phyloP scores from a whole-genome alignment of 2,329 filamentous ascomycete genomes.

The Aureobasidium pullulans region DNA sequence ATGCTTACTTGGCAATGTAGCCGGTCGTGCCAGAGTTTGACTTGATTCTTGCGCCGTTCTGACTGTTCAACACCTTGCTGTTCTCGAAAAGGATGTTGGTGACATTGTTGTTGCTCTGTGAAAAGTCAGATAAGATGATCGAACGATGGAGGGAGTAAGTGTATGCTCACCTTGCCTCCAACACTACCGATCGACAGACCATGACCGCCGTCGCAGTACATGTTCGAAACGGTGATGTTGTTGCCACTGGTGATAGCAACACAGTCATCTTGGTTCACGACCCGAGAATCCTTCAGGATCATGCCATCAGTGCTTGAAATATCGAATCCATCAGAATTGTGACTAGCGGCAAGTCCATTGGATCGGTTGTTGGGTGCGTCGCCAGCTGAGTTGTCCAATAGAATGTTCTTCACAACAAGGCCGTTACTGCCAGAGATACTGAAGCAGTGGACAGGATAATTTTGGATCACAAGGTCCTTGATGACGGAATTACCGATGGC shows the following conservation, averaged over 20 bases:
- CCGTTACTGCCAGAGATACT: conserved; percentile 28
- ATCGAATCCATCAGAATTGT: conserved; percentile 33
- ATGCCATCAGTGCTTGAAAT: conserved; percentile 26
- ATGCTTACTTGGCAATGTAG: conserved; percentile 22
- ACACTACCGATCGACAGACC: conserved; percentile 22
- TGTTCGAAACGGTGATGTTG: conserved; percentile 22
- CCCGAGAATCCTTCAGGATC: conserved; percentile 22
- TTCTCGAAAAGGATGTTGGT: conserved; percentile 29
- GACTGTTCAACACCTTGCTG: conserved; percentile 22
- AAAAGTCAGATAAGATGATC: not conserved
- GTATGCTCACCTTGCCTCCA: not conserved
- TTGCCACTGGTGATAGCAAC: conserved; percentile 25
- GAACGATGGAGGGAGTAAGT: not conserved
- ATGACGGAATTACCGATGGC: conserved; percentile 32
- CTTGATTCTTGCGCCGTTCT: conserved; percentile 35
- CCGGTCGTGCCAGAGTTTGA: conserved; percentile 34
- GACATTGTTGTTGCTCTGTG: conserved; percentile 28
- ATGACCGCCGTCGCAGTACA: conserved; percentile 20
- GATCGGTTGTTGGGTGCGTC: conserved; percentile 29
- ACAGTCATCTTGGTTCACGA: conserved; percentile 30
- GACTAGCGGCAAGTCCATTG: conserved; percentile 29
- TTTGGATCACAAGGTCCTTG: conserved; percentile 33
- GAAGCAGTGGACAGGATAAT: conserved; percentile 36
- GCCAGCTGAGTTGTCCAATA: conserved; percentile 34
- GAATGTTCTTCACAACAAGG: conserved; percentile 31